Evolutionary conservation across 805 yeast genomes (phyloP).

Genomic region (Metschnikowia vanudenii): DNA sequence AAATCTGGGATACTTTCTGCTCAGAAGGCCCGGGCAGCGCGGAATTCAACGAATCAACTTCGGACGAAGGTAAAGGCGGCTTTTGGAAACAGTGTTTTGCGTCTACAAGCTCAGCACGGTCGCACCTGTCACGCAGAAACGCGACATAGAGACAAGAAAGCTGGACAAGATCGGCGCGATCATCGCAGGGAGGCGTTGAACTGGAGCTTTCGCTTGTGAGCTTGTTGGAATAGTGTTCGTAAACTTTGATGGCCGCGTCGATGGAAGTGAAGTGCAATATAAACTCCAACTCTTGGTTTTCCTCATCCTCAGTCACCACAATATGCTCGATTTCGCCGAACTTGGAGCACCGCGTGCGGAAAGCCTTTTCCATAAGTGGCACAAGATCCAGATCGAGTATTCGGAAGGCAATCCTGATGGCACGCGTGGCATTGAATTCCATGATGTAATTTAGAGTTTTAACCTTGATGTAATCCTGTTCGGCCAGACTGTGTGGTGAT

Average conservation of each 20-base stretch:
- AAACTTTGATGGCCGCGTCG: constrained; percentile 45
- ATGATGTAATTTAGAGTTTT: constrained; percentile 42
- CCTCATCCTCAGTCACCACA: constrained; percentile 17
- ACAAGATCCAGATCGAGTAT: constrained; percentile 13
- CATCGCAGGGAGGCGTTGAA: constrained; percentile 18
- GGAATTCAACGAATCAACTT: neutral
- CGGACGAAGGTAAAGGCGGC: neutral
- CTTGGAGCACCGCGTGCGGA: constrained; percentile 32
- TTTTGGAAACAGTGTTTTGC: neutral
- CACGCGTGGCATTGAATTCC: constrained; percentile 40
- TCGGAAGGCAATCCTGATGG: constrained; percentile 22
- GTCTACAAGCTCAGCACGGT: constrained; percentile 17
- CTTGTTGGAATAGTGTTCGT: constrained; percentile 30
- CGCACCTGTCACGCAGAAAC: constrained; percentile 41
- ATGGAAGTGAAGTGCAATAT: constrained; percentile 44
- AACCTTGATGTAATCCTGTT: constrained; percentile 27
- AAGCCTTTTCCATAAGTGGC: constrained; percentile 19
- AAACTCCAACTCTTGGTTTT: constrained; percentile 13
- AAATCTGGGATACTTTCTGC: neutral
- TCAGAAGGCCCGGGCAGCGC: constrained; percentile 1
- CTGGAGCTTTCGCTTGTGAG: constrained; percentile 22
- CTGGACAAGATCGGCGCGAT: constrained; percentile 13
- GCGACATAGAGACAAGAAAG: constrained; percentile 19
- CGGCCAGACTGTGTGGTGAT: neutral
- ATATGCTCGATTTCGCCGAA: constrained; percentile 45